Percentiles rank a stretch among this genome's conserved stretches.
phyloP scores from a whole-genome alignment of 306 rosid genomes.

The Leucaena leucocephala region DNA sequence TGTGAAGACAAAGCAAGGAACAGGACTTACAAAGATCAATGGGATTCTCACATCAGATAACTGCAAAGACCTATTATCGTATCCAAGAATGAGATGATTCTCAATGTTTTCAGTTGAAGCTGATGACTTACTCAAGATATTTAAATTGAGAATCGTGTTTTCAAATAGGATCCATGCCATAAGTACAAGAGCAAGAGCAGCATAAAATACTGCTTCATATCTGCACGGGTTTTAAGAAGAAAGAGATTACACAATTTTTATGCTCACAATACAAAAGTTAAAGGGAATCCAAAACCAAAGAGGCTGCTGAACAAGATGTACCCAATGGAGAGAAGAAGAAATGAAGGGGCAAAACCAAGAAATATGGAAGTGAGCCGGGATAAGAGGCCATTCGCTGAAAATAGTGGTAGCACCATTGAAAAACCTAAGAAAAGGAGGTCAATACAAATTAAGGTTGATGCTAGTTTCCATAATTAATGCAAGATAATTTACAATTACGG shows the following conservation, averaged over 20 bases:
- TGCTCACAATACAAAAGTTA: constrained; percentile 16
- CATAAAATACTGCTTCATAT: constrained; percentile 86
- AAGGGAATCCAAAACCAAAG: constrained; percentile 22
- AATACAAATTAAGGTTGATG: constrained; percentile 30
- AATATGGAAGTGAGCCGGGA: constrained; percentile 83
- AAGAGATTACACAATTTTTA: constrained; percentile 1
- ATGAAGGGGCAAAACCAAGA: constrained; percentile 89
- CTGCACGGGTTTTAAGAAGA: constrained; percentile 51
- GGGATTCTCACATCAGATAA: constrained; percentile 81
- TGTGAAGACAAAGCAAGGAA: constrained; percentile 25
- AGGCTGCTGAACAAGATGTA: constrained; percentile 41
- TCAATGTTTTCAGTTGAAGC: constrained; percentile 45
- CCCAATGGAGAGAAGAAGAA: constrained; percentile 96
- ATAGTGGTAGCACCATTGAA: constrained; percentile 78
- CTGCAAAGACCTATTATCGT: constrained; percentile 68
- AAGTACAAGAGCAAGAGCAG: constrained; percentile 79
- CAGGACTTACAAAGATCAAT: constrained; percentile 68
- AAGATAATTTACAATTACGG: neutral
- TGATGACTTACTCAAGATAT: constrained; percentile 50
- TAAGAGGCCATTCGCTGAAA: constrained; percentile 74
- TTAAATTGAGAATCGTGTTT: constrained; percentile 67
- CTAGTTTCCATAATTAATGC: constrained; percentile 3
- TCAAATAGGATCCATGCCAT: constrained; percentile 92
- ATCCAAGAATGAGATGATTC: constrained; percentile 47
- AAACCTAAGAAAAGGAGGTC: constrained; percentile 57